Base-by-base conservation (phyloP, 305 asterid genomes). In the Solanum hybrid region DNA sequence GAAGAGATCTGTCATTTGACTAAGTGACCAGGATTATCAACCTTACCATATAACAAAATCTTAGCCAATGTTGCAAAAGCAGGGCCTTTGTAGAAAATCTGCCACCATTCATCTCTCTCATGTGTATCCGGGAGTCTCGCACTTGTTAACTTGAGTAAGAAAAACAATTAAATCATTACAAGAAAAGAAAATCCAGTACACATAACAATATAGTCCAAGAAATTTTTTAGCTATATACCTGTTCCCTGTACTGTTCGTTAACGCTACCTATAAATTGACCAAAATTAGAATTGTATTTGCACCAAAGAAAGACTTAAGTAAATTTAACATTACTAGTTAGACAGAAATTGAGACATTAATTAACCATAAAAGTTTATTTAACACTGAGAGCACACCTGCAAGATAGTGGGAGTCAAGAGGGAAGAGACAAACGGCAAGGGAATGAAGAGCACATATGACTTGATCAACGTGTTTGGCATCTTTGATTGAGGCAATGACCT, bases 391-490 rank as follows among this genome's bases (percentile, higher is more conserved):
- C 32, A 11, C 35, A 96, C 99, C 98, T 91, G 93, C 91, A 82
- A 95, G 15, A 19, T 92, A 91, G 89, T 32, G 89, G 77, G 94
- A 90, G 14, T 93, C 88, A 86, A 94, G 86, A 37, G 96, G 93
- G 91, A 95, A 97, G 73, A 97, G 92, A 88, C 92, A 91, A 89
- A 92, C 93, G 85, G 99, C 96, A 14, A 97, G 94, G 86, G 99
- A 94, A 92, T 94, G 93, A 86, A 97, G 94, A 91, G 98, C 94
- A 51, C 91, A 78, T 77, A 96, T 92, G 78, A 95, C 95, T 93
- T 95, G 92, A 91, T 95, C 99, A 90, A 95, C 95, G 85, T 94
- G 92, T 78, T 92, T 91, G 64, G 98, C 94, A 32, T 81, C 93
- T 85, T 93, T 90, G 73, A 97, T 91, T 85, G 93, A 90, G 79